Evolutionary conservation across 2,329 filamentous ascomycete species (phyloP), one percentile per base, ranked within the genome.

Genomic region (Penicillium sp.): DNA sequence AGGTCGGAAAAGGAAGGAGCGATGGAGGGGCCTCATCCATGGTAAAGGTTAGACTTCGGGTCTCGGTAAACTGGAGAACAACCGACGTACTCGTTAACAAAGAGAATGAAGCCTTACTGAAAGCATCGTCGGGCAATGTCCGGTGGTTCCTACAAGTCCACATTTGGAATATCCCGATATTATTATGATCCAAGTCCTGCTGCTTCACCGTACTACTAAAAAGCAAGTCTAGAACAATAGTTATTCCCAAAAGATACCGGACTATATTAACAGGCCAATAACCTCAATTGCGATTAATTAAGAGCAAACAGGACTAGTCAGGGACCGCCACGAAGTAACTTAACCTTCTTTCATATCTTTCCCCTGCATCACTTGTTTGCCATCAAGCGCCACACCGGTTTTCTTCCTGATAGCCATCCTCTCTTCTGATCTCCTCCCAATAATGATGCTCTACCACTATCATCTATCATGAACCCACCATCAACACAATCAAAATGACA

Each of bases 301-400:
- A 23, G 21, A 26, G n/a, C 5, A 48, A 48, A 23, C 29, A 23
- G 46, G 46, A 48, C 46, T 48, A 48, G 46, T 48, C 46, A 48
- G 46, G 46, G 46, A 48, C 46, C 21, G n/a, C 44, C 19, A 46
- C 19, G 44, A n/a, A n/a, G 44, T 46, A 46, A 46, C 44, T 46
- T 46, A 46, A 48, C 46, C 46, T 48, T 48, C 46, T 26, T 46
- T 46, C 5, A 11, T 13, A 13, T 41, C 35, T 41, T 41, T 41
- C 13, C 55, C 55, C 55, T 57, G 55, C 46, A 50, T 19, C 19
- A n/a, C 29, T 56, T 50, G 21, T 44, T 44, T 21, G 46, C 29
- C 47, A 48, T 52, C 46, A 59, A 53, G 29, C 35, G 45, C 46
- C 46, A 49, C 19, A 35, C 47, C n/a, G 31, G 31, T 35, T 35